These are phyloP conservation scores for Boletus eberwhitei DNA, from an alignment of 768 basidiomycete genomes.

Conservation along the genomic window DNA sequence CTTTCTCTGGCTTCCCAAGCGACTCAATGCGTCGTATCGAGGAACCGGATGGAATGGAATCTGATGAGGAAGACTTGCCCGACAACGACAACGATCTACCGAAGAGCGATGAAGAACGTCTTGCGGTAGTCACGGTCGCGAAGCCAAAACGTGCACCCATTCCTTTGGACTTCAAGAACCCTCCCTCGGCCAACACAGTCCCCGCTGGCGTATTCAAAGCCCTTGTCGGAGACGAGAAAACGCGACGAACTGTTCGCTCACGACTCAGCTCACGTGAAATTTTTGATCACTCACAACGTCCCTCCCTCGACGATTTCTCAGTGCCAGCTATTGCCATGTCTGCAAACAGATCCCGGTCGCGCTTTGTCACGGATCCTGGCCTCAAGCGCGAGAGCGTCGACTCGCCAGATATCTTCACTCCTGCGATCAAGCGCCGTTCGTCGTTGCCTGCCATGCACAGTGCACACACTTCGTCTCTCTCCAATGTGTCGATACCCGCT, in stretches of 20 bases:
- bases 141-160: conserved; percentile 68
- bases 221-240: conserved; percentile 63
- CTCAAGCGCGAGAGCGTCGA: conserved; percentile 29
- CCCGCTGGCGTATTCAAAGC: conserved; percentile 88
- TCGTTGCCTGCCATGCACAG: conserved; percentile 56
- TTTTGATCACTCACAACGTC: conserved; percentile 62
- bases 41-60: conserved; percentile 10
- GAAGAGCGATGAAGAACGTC: conserved; percentile 13
- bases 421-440: conserved; percentile 48
- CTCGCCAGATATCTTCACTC: conserved; percentile 42
- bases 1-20: conserved; percentile 60
- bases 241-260: conserved; percentile 70
- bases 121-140: conserved; percentile 15
- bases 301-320: conserved; percentile 75
- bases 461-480: conserved; percentile 42
- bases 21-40: conserved; percentile 25
- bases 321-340: conserved; percentile 67
- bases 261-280: conserved; percentile 71
- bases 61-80: conserved; percentile 8
- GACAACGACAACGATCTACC: conserved; percentile 7
- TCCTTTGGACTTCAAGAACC: conserved; percentile 73
- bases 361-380: conserved; percentile 60
- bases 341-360: conserved; percentile 49
- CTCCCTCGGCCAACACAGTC: conserved; percentile 66
- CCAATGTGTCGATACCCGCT: conserved; percentile 42